Evolutionary conservation across 345 rosid genomes (phyloP).

Genomic region (Gossypium herbaceum): DNA sequence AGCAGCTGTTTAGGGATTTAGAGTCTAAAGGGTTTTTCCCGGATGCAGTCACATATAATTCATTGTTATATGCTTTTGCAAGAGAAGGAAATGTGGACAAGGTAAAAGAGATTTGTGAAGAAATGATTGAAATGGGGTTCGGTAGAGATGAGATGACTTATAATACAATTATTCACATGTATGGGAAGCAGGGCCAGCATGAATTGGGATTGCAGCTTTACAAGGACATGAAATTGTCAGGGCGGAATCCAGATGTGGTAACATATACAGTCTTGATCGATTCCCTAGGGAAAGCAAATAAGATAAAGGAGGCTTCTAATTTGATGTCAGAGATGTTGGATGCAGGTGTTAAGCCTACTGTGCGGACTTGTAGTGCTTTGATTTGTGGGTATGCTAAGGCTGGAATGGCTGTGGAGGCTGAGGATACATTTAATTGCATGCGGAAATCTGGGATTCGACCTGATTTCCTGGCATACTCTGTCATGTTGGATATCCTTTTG

Average conservation of each 20-base stretch:
- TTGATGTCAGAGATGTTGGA: conserved; percentile 94
- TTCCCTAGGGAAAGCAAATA: conserved; percentile 83
- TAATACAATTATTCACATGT: conserved; percentile 92
- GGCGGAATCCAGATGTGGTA: conserved; percentile 75
- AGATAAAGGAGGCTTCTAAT: conserved; percentile 60
- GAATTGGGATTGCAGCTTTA: conserved; percentile 74
- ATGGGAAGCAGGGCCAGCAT: conserved; percentile 81
- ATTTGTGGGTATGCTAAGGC: conserved; percentile 95
- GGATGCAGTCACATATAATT: conserved; percentile 85
- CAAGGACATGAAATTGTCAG: conserved; percentile 71
- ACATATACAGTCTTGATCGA: conserved; percentile 91
- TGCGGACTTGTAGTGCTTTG: conserved; percentile 88
- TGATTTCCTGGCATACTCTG: conserved; percentile 77
- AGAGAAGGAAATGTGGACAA: conserved; percentile 73
- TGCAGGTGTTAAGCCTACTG: conserved; percentile 70
- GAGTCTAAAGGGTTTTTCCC: conserved; percentile 73
- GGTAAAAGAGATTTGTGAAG: conserved; percentile 62
- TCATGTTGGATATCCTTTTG: conserved; percentile 75
- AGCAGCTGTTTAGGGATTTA: conserved; percentile 66
- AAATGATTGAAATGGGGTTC: conserved; percentile 77
- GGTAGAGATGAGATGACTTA: conserved; percentile 85
- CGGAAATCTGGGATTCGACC: conserved; percentile 71
- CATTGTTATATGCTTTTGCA: conserved; percentile 93
- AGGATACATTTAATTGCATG: conserved; percentile 73
- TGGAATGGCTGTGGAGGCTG: conserved; percentile 76